phyloP scores from a whole-genome alignment of 148 eudicot species.

The Dysphania ambrosioides region DNA sequence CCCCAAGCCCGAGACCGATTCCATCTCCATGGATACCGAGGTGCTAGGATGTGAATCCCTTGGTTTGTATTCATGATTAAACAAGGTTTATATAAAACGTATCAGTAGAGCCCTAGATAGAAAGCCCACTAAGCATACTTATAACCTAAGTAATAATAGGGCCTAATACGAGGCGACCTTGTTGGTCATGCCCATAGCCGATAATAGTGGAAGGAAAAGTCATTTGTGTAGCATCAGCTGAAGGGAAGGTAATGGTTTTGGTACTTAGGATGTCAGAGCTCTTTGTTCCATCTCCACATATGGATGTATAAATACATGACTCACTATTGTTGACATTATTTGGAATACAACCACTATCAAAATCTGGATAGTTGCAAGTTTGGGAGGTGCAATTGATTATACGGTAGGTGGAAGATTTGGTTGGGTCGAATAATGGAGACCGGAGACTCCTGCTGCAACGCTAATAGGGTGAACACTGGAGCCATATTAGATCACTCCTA shows the following conservation, averaged over 20 bases:
- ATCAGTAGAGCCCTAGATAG: no score
- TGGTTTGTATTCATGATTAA: no score
- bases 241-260: conserved; percentile 23
- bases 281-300: conserved; percentile 27
- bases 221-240: not conserved
- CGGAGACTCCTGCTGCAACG: conserved; percentile 23
- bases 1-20: conserved; percentile 43
- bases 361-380: conserved; percentile 18
- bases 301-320: conserved; percentile 7
- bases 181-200: conserved; percentile 36
- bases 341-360: conserved; percentile 13
- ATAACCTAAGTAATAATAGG: no score
- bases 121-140: no score
- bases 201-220: conserved; percentile 14
- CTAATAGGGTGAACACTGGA: conserved; percentile 32
- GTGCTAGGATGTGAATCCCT: no score
- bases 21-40: conserved; percentile 26
- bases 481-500: conserved; percentile 36
- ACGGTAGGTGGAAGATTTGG: conserved; percentile 28
- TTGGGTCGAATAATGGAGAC: conserved; percentile 30
- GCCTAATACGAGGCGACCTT: no score
- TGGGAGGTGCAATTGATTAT: conserved; percentile 23
- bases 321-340: not conserved
- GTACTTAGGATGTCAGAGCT: conserved; percentile 15
- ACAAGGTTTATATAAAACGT: no score